Percentiles rank a stretch among this genome's conserved stretches.
Conservation (phyloP, 306 rosid genomes). For the Hylodesmum podocarpum region DNA sequence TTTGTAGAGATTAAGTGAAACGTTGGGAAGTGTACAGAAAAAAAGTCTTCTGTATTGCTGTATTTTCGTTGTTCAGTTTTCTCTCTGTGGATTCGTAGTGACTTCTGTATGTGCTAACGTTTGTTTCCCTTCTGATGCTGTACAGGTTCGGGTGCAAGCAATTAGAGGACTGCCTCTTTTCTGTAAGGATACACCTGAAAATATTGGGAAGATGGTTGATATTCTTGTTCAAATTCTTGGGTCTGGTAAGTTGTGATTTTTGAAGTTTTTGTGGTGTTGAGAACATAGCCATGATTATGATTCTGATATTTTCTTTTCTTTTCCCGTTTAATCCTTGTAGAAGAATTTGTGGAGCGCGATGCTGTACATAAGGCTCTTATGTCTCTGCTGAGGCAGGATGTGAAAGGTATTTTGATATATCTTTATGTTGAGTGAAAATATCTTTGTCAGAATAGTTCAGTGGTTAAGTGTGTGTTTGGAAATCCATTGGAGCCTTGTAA, state of each 20-base stretch:
- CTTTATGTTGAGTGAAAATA: not conserved
- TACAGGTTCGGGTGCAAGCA: conserved; percentile 96
- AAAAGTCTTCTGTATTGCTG: not conserved
- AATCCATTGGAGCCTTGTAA: not conserved
- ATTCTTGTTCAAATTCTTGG: conserved; percentile 90
- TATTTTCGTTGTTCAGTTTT: not conserved
- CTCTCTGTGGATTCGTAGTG: not conserved
- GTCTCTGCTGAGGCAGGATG: conserved; percentile 96
- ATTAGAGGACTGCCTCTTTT: conserved; percentile 97
- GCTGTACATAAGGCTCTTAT: conserved; percentile 95
- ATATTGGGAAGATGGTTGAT: conserved; percentile 85
- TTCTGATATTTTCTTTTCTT: conserved; percentile 33
- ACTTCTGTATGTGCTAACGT: not conserved
- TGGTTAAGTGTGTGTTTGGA: not conserved
- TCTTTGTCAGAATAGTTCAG: not conserved
- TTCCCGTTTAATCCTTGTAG: conserved; percentile 40
- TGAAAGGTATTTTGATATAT: conserved; percentile 62
- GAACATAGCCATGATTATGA: conserved; percentile 10
- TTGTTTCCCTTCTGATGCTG: conserved; percentile 11
- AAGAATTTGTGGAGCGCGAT: conserved; percentile 98
- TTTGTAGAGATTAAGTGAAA: not conserved
- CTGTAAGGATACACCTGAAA: conserved; percentile 95
- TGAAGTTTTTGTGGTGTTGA: not conserved
- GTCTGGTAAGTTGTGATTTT: conserved; percentile 53
- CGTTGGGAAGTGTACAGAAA: not conserved